Evolutionary conservation across 345 rosid genomes (phyloP), one percentile per base, ranked within the genome.

Genomic region (Laguncularia racemosa): DNA sequence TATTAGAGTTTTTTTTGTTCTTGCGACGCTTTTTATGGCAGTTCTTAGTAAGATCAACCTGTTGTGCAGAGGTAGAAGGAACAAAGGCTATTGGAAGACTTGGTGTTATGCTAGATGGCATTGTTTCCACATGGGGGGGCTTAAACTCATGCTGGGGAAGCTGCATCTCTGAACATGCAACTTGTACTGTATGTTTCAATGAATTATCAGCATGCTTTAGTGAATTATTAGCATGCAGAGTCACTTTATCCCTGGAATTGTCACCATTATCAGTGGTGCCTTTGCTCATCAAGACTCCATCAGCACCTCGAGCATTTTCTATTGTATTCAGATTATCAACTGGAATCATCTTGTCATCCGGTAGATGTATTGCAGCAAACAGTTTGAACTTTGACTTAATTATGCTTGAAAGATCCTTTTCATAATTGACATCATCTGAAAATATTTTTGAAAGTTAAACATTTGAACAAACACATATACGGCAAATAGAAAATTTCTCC

Each of bases 311-410:
- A 14, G 19, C 45, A 53, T 50, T 55, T 7, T 5, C 50, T n/a
- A 14, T 52, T 43, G 33, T 43, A 12, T 14, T 48, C 4, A 33
- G 12, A 19, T 13, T 59, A 48, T 47, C 13, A 43, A 55, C 48
- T 28, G 53, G 50, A 66, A 28, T 13, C 12, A 44, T 16, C 20
- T 53, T n/a, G n/a, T 61, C 69, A 57, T 68, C 64, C 12, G 20
- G 53, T 55, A 63, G 51, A 58, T 53, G 54, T 54, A 72, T 5
- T 33, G 67, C 66, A 46, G 44, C 64, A 65, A 55, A 75, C 1
- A 72, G 50, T 59, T 60, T 77, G 14, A 14, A 33, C 67, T 81
- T 81, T 17, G 80, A 67, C 33, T 66, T 77, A 23, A 77, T 55
- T 21, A 72, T 68, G 63, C 73, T 63, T 16, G 57, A 58, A 46